Base-by-base conservation (phyloP, 2,329 filamentous ascomycete genomes). In the Xylaria sp. region DNA sequence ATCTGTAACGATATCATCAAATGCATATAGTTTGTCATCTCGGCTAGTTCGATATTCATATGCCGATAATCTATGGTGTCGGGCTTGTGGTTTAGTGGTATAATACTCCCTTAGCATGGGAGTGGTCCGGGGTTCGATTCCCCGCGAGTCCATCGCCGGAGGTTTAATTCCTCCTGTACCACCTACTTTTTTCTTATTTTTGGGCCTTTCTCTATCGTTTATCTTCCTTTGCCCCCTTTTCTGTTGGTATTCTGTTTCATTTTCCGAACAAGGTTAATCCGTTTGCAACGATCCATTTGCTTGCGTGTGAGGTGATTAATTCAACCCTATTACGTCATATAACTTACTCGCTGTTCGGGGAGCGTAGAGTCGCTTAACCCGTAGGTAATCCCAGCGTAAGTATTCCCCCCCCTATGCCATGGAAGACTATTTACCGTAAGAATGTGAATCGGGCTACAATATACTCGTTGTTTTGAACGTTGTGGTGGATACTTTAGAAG, bases 121-220 rank as follows among this genome's bases (percentile, higher is more conserved):
- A 73, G 73, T 67, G 73, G 73, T 74, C 71, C 73, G 73, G 73
- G 73, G 73, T 74, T 74, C 73, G 67, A 73, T 74, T 73, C 73
- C 73, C 73, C 73, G 73, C 71, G 71, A 74, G 73, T 74, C 73
- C 73, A 74, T 28, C 67, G 10, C 31, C 23, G 64, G 67, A 69
- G 69, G 67, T 69, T 71, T 28, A 39, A 71, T 69, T 61, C 69
- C 69, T 69, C 63, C 64, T 71, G n/a, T 71, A 67, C 67, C 67
- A 59, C 13, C 23, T 28, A 7, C 6, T 54, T 55, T 55, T n/a
- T 48, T 34, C 8, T 44, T 60, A 8, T 25, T 31, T 6, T 39
- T 61, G 9, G 28, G 28, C 4, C 28, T 28, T 28, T 28, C 28
- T 25, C 3, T 28, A 3, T 28, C 28, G 3, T 28, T 28, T 28